A percentile compares a stretch with the other conserved stretches of the same genome.
Evolutionary conservation across 768 basidiomycete genomes (phyloP).

Genomic region (Lentinula sp.): DNA sequence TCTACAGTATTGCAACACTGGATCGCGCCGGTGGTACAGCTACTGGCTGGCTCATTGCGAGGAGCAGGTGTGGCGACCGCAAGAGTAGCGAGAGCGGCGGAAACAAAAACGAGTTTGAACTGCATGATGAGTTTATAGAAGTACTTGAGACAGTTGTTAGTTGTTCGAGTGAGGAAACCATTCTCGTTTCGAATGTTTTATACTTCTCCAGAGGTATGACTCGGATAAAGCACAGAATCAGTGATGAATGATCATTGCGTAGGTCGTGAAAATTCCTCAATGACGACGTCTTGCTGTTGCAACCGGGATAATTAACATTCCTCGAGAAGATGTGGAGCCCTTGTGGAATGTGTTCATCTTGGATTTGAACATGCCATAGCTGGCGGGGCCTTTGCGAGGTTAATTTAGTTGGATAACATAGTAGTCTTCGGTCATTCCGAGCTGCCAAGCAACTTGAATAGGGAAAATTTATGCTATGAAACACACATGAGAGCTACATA

Average conservation of each 20-base stretch:
- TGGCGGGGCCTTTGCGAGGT: not conserved
- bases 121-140: slow-evolving; percentile 3
- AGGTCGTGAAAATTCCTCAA: not conserved
- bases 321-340: not conserved
- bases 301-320: not conserved
- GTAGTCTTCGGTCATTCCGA: not conserved
- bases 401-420: not conserved
- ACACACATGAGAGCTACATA: not conserved
- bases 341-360: not conserved
- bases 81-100: slow-evolving; percentile 12
- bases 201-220: not conserved
- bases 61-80: slow-evolving; percentile 12
- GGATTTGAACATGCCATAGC: not conserved
- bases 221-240: not conserved
- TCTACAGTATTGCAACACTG: slow-evolving; percentile 15
- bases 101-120: slow-evolving; percentile 7
- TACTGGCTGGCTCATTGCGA: slow-evolving; percentile 8
- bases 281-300: not conserved
- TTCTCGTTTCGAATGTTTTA: not conserved
- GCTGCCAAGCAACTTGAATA: not conserved
- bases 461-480: not conserved
- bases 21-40: slow-evolving; percentile 13
- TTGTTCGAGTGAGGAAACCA: slow-evolving; percentile 3
- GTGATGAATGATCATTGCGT: not conserved
- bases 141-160: not conserved